phyloP scores from a whole-genome alignment of 192 early-diverging fungal species.

The Podila epicladia region DNA sequence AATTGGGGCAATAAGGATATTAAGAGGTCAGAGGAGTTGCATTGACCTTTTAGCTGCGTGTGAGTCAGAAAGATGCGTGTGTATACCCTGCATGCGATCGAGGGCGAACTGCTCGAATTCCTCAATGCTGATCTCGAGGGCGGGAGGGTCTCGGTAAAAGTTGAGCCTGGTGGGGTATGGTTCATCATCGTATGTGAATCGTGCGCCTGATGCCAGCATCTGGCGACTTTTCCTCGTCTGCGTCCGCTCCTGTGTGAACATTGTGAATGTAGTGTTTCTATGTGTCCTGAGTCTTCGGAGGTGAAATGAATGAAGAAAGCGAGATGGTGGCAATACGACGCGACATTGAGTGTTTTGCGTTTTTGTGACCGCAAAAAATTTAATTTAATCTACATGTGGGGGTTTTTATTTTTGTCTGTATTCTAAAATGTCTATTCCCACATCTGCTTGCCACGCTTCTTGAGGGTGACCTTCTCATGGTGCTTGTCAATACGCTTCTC shows the following conservation, averaged over 20 bases:
- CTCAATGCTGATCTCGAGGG: constrained; percentile 69
- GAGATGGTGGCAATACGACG: background rate
- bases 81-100: constrained; percentile 73
- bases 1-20: background rate
- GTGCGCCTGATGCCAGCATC: constrained; percentile 16
- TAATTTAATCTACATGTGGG: too few relatives aligned
- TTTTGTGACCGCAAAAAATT: constrained; percentile 1
- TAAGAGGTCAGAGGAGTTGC: background rate
- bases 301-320: too few relatives aligned
- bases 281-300: background rate
- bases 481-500: constrained; percentile 44
- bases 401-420: too few relatives aligned
- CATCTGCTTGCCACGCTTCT: constrained; percentile 53
- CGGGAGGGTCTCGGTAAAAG: constrained; percentile 75
- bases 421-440: constrained; percentile 24
- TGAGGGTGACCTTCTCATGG: constrained; percentile 30
- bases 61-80: background rate
- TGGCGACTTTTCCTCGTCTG: constrained; percentile 18
- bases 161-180: constrained; percentile 63
- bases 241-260: constrained; percentile 23
- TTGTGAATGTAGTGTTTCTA: constrained; percentile 5
- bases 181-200: constrained; percentile 20
- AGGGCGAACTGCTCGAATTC: constrained; percentile 82
- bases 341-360: background rate
- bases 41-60: too few relatives aligned